Base-by-base conservation (phyloP, 257 asterid species). In the Nemophila menziesii region DNA sequence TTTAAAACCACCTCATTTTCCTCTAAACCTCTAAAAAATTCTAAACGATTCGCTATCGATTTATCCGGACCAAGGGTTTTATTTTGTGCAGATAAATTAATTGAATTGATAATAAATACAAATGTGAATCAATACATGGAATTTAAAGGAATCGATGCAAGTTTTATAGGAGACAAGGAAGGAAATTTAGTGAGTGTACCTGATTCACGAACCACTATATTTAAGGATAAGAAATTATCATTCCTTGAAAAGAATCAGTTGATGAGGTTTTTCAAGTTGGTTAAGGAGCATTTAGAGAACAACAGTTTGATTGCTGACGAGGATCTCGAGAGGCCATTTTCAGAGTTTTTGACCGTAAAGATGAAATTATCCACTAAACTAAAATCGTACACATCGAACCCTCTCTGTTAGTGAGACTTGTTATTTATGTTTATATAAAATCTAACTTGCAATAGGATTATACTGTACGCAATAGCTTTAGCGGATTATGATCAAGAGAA, bases 221-320 rank as follows among this genome's bases (percentile, higher is more conserved):
- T 81, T 43, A 90, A 71, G 62, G 79, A 63, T 38, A 69, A 73
- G 42, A 60, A 47, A 19, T 57, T 90, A 73, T 63, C 74, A 13
- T 54, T 79, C 16, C 20, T 66, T 2, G 96, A 90, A 79, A 90
- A 85, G 71, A 77, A 74, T 62, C 83, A 72, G 84, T 50, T 90
- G 68, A 81, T 74, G 99, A 73, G 72, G 62, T 77, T 90, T 67
- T 85, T 78, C 65, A 84, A 83, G 82, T 55, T 69, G 55, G 95
- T 87, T 15, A 89, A 78, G 68, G 79, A 70, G 41, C 89, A 83
- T 57, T 39, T 71, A 12, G n/a, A n/a, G n/a, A n/a, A n/a, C n/a
- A 65, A 57, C 40, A 39, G 39, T 11, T 49, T 52, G 61, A 66
- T 89, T 34, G 44, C 83, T 0, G 78, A 72, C 49, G 72, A 74